Base-by-base conservation (phyloP, 305 asterid species). In the Fraxinus velutina region DNA sequence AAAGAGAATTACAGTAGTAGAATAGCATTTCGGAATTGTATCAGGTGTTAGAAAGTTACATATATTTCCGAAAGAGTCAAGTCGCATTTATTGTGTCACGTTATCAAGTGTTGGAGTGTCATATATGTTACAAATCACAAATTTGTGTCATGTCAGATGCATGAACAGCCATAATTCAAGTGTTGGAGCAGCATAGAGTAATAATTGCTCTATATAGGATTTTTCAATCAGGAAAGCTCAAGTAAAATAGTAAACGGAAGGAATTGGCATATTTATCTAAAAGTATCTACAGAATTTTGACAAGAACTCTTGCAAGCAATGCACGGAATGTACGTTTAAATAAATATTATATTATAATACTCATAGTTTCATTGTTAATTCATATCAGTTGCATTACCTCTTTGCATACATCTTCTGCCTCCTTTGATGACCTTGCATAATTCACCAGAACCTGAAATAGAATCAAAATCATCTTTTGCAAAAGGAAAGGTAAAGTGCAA, bases 381-480 rank as follows among this genome's bases (percentile, higher is more conserved):
- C 34, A 1, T 24, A 30, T 70, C 42, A 13, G 75, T 30, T 70
- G 37, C 75, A 15, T 86, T 82, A 94, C 99, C 99, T 90, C 92
- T 85, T 90, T 93, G 92, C 97, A 93, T 42, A 96, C 99, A 84
- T 93, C 97, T 70, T 93, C 98, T 5, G 98, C 99, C 80, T 96
- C 98, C 88, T 89, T 94, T 15, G 98, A 93, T 62, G 99, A 96
- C 90, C 99, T 93, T 50, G 98, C 96, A 86, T 96, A 96, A 83
- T 96, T 96, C 83, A 96, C 98, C 86, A 96, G 91, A 88, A 96
- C 90, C 97, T 93, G 88, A 77, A 86, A 76, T 30, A 78, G 78
- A 73, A 42, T 27, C 81, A 62, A 50, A 77, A 77, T 83, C 75
- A 70, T 13, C 39, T 70, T 70, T 29, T 30, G 72, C 10, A 10